Percentiles rank a stretch among this genome's conserved stretches.
Conservation (phyloP, 2,329 filamentous ascomycete genomes). For the Aspergillus fischeri region DNA sequence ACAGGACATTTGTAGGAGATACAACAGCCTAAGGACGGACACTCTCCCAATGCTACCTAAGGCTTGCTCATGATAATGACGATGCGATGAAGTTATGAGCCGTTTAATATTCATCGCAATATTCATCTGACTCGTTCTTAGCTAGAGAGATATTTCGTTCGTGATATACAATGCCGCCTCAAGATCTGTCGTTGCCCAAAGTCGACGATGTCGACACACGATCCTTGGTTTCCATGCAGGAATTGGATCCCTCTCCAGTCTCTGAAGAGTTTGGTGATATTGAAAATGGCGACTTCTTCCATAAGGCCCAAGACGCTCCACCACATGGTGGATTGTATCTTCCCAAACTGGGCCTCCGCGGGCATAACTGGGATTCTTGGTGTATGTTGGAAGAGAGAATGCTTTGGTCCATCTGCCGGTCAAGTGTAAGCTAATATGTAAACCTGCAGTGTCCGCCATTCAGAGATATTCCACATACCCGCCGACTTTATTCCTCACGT, state of each 20-base stretch:
- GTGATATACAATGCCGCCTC: conserved; percentile 13
- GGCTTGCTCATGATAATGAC: neutral
- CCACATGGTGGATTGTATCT: conserved; percentile 15
- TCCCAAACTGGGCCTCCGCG: conserved; percentile 53
- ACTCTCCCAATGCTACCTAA: neutral
- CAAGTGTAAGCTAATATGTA: neutral
- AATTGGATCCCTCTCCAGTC: conserved; percentile 80
- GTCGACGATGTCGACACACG: conserved; percentile 29
- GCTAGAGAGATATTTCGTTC: neutral
- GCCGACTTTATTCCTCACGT: conserved; percentile 68
- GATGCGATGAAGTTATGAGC: neutral
- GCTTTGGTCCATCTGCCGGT: too few species aligned
- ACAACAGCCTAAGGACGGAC: neutral
- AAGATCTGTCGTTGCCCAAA: conserved; percentile 13
- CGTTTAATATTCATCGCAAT: neutral
- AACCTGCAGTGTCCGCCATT: conserved; percentile 60
- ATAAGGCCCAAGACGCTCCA: conserved; percentile 18
- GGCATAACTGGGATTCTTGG: conserved; percentile 72
- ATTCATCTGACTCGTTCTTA: neutral
- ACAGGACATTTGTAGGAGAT: neutral
- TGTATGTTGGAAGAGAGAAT: conserved; percentile 46
- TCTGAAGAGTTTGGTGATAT: conserved; percentile 49
- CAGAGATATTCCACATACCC: conserved; percentile 89
- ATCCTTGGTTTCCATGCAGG: conserved; percentile 63
- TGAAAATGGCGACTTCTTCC: conserved; percentile 49